phyloP scores from a whole-genome alignment of 345 rosid genomes.

The Cardamine occulta region DNA sequence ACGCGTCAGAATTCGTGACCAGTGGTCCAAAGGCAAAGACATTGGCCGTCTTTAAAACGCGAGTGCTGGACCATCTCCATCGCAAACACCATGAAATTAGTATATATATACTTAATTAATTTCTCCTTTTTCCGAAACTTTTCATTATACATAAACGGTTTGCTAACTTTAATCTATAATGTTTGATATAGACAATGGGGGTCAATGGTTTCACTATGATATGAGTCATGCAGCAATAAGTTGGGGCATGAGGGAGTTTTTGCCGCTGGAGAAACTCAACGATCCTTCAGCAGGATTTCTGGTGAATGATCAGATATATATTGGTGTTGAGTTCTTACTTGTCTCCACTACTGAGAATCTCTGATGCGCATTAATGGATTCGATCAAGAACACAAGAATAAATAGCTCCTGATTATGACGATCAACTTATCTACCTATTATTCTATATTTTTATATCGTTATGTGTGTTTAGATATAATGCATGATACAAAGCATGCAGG shows the following conservation, averaged over 20 bases:
- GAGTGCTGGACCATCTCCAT: conserved; percentile 6
- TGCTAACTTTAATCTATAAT: neutral
- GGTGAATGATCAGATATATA: conserved; percentile 15
- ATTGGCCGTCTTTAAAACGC: conserved; percentile 10
- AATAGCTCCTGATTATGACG: no score
- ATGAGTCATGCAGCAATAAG: neutral
- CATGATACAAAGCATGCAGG: neutral
- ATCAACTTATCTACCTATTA: no score
- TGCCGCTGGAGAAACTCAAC: conserved; percentile 6
- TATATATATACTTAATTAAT: neutral
- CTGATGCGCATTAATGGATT: neutral
- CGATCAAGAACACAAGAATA: neutral
- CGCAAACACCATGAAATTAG: conserved; percentile 4
- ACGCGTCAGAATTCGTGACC: neutral
- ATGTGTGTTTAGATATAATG: neutral
- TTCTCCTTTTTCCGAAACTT: neutral
- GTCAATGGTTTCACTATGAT: neutral
- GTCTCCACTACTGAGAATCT: conserved; percentile 7
- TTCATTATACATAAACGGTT: neutral
- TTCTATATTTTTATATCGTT: neutral
- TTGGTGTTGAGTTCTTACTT: conserved; percentile 28
- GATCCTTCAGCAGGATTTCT: neutral
- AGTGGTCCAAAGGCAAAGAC: neutral
- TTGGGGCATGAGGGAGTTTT: neutral
- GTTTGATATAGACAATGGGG: neutral